phyloP scores from a whole-genome alignment of 1,284 basidiomycete species.

The Macrocystidia cucumis region DNA sequence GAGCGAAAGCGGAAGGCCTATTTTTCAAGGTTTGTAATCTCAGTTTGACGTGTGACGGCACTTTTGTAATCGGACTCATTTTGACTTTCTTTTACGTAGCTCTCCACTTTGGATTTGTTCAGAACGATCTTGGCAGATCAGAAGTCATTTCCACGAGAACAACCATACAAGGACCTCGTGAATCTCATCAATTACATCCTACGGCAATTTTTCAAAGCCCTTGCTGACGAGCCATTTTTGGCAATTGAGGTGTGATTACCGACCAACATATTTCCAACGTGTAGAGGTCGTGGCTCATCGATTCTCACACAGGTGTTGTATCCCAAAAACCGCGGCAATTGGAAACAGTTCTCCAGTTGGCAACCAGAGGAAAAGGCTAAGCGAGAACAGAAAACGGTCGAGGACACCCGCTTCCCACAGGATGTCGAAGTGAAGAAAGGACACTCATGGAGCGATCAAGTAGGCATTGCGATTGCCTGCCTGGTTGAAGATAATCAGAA shows the following conservation, averaged over 20 bases:
- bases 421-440: slow-evolving; percentile 85
- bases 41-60: slow-evolving; percentile 14
- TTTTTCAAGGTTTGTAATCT: slow-evolving; percentile 75
- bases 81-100: slow-evolving; percentile 52
- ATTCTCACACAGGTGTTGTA: slow-evolving; percentile 61
- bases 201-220: slow-evolving; percentile 86
- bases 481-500: slow-evolving; percentile 62
- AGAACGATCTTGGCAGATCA: slow-evolving; percentile 75
- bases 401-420: slow-evolving; percentile 41
- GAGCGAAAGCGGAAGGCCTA: slow-evolving; percentile 82
- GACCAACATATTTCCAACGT: slow-evolving; percentile 11
- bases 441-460: slow-evolving; percentile 83
- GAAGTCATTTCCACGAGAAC: slow-evolving; percentile 66
- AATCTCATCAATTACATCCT: slow-evolving; percentile 80
- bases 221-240: slow-evolving; percentile 75
- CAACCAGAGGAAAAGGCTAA: slow-evolving; percentile 56
- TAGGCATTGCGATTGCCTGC: slow-evolving; percentile 77
- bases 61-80: too few species aligned
- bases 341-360: slow-evolving; percentile 82
- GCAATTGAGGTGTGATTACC: slow-evolving; percentile 62
- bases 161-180: slow-evolving; percentile 77
- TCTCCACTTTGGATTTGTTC: slow-evolving; percentile 81
- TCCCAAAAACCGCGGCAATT: slow-evolving; percentile 80
- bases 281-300: slow-evolving; percentile 6
- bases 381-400: slow-evolving; percentile 29